Conservation (phyloP, 2,329 filamentous ascomycete genomes). For the Neofusicoccum umdonicola region DNA sequence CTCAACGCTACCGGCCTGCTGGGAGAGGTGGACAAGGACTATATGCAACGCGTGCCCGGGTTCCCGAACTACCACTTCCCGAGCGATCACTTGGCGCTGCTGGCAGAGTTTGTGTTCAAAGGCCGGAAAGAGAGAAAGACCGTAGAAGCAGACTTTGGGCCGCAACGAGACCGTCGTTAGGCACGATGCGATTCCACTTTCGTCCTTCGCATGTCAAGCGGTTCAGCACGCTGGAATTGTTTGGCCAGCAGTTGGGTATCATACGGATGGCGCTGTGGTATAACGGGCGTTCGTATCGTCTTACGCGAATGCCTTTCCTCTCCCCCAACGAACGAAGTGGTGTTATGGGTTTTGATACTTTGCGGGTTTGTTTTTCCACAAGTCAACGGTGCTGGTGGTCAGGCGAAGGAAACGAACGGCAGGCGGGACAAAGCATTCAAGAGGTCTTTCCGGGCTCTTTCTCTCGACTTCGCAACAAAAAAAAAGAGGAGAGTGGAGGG, state of each 20-base stretch:
- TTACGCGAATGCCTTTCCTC: constrained; percentile 5
- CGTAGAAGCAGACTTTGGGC: constrained; percentile 37
- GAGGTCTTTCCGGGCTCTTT: background rate
- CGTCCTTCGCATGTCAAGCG: constrained; percentile 10
- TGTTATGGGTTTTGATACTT: constrained; percentile 8
- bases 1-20: constrained; percentile 81
- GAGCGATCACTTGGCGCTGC: constrained; percentile 85
- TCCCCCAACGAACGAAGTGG: constrained; percentile 1
- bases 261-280: constrained; percentile 13
- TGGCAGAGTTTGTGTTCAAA: constrained; percentile 88
- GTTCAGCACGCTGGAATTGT: constrained; percentile 11
- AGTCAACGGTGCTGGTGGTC: constrained; percentile 3
- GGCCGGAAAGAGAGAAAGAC: constrained; percentile 70
- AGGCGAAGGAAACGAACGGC: background rate
- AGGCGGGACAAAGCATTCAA: constrained; percentile 10
- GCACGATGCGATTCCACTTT: background rate
- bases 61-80: constrained; percentile 96
- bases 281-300: constrained; percentile 13
- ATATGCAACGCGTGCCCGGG: constrained; percentile 81
- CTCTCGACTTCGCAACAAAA: background rate
- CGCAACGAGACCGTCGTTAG: constrained; percentile 24
- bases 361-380: constrained; percentile 11
- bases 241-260: constrained; percentile 14
- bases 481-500: background rate
- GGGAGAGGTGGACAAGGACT: constrained; percentile 80